Base-by-base conservation (phyloP, 495 filamentous ascomycete genomes). In the Aspergillus sclerotioniger region DNA sequence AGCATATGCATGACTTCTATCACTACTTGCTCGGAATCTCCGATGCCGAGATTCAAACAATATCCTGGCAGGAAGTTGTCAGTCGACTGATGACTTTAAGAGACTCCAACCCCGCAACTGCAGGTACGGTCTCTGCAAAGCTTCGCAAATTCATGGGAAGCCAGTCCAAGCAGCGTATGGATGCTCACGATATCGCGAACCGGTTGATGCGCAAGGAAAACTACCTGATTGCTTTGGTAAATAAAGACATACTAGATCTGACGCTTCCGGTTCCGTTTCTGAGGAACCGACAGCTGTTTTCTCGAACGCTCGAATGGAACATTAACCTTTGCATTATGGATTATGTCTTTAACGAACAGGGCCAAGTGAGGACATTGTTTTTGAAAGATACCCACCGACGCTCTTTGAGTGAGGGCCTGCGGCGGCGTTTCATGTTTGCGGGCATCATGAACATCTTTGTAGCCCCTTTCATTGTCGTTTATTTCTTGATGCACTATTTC, bases 111-210 rank as follows among this genome's bases (percentile, higher is more conserved):
- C 85, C 91, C 25, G 82, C 85, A 44, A 96, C 92, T 15, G 90
- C 91, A 3, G 83, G 84, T 13, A 81, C 83, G 12, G 66, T 87
- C n/a, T 79, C 80, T 47, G 72, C 83, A 6, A 74, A 75, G 45
- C 81, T 84, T 61, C 83, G 89, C 46, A 84, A 79, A 53, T 92
- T 85, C 59, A 73, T 94, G 43, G 88, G 89, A 35, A 90, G 82
- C 61, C 90, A 93, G 63, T 96, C 94, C 17, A 96, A 97, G 71
- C 90, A 98, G 75, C 82, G 94, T 51, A 87, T 98, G 72, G 94
- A 98, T 75, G 94, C 94, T 4, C 90, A 96, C 61, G 93, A 96
- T 68, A 96, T 98, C 69, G 95, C 94, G 8, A 98, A 97, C 67
- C 86, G 94, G 47, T 72, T 98, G 49, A 98, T 98, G 94, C 87